Percentiles rank a stretch among this genome's conserved stretches.
phyloP scores from a whole-genome alignment of 78 protist species.

The Dictyostelium citrinum region DNA sequence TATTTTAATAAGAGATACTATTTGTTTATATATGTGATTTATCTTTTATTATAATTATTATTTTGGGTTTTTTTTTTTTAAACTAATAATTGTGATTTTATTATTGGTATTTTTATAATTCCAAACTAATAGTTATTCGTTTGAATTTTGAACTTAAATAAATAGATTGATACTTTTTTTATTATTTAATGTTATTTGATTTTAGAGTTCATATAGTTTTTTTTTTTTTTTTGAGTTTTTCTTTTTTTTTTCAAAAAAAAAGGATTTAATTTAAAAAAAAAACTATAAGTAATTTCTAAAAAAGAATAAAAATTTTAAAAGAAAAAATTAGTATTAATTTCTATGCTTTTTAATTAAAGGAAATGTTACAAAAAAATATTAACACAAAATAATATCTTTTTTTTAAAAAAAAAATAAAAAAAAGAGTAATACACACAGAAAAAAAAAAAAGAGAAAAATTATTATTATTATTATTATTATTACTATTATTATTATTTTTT shows the following conservation, averaged over 20 bases:
- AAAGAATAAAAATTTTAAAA: too few species aligned
- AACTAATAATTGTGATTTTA: background rate
- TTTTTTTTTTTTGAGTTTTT: background rate
- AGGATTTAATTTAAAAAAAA: too few species aligned
- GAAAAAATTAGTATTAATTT: too few species aligned
- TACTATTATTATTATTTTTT: too few species aligned
- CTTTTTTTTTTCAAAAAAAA: too few species aligned
- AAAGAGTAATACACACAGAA: background rate
- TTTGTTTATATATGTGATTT: background rate
- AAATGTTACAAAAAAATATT: too few species aligned
- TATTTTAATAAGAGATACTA: background rate
- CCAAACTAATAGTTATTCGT: background rate
- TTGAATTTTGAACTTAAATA: background rate
- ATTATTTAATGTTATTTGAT: background rate
- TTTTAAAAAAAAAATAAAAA: too few species aligned
- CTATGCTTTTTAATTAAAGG: too few species aligned
- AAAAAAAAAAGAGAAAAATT: background rate
- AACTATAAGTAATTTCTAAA: too few species aligned
- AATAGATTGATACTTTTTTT: background rate
- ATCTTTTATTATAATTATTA: background rate
- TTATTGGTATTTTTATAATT: background rate
- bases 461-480: too few species aligned
- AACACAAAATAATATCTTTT: too few species aligned
- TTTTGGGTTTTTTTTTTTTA: background rate
- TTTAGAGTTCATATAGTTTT: background rate